phyloP scores from a whole-genome alignment of 1,284 basidiomycete species.

The Austropuccinia psidii region DNA sequence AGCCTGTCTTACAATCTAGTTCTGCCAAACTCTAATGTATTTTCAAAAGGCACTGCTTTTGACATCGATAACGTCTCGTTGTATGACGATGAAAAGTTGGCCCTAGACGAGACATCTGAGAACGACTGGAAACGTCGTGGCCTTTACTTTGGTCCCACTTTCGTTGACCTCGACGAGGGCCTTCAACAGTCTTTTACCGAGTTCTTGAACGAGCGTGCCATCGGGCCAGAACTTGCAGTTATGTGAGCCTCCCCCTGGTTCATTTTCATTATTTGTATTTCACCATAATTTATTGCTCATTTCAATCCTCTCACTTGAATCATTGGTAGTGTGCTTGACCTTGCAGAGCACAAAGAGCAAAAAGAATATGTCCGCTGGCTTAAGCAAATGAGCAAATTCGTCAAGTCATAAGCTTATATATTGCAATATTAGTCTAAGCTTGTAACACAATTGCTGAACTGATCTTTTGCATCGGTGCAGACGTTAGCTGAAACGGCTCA shows the following conservation, averaged over 20 bases:
- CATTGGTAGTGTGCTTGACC: not conserved
- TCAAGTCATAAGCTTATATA: constrained; percentile 19
- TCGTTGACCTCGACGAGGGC: constrained; percentile 30
- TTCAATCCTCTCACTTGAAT: not conserved
- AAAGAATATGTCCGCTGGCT: constrained; percentile 37
- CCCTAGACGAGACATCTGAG: constrained; percentile 27
- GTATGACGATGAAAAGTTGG: constrained; percentile 36
- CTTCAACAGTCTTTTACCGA: constrained; percentile 22
- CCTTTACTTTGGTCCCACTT: constrained; percentile 35
- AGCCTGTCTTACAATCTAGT: not conserved
- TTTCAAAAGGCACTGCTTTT: constrained; percentile 10
- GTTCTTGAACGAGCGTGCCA: constrained; percentile 30
- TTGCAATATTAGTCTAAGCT: no score
- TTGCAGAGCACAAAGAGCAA: constrained; percentile 35
- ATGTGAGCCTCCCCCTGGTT: not conserved
- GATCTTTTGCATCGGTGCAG: no score
- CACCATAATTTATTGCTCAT: not conserved
- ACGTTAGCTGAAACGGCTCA: no score
- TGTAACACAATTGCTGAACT: no score
- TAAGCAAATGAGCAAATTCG: constrained; percentile 26
- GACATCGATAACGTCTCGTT: constrained; percentile 37
- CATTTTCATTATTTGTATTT: not conserved
- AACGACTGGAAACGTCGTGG: constrained; percentile 36
- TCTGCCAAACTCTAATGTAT: not conserved
- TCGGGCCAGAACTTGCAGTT: constrained; percentile 24